Conservation (phyloP, 2,329 filamentous ascomycete species). For the Colletotrichum caudatum region DNA sequence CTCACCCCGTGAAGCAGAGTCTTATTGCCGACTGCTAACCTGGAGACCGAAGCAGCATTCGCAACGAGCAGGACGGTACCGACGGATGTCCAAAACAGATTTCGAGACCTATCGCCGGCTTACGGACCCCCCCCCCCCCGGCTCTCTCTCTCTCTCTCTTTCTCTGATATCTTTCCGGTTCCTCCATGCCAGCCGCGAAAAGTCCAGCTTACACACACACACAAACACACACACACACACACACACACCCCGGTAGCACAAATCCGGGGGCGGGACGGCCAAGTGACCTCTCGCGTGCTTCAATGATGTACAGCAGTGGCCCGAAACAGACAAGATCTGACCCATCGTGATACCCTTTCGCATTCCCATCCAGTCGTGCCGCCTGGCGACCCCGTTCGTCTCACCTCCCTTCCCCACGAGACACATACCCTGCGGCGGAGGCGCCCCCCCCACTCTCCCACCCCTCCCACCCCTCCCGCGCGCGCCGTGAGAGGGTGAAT, state of each 20-base stretch:
- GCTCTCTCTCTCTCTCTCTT: too few relatives aligned
- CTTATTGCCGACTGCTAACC: neutral
- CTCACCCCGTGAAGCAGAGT: neutral
- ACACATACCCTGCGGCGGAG: neutral
- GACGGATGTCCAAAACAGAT: neutral
- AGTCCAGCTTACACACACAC: neutral
- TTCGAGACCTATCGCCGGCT: slow-evolving; percentile 19
- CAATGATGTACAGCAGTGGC: slow-evolving; percentile 6
- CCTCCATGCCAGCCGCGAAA: slow-evolving; percentile 6
- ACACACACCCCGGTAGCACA: slow-evolving; percentile 5
- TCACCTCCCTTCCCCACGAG: slow-evolving; percentile 25
- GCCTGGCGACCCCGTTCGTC: slow-evolving; percentile 2
- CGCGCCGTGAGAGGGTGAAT: slow-evolving; percentile 16
- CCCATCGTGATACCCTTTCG: slow-evolving; percentile 17
- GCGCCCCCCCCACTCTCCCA: too few relatives aligned
- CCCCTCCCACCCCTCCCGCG: neutral
- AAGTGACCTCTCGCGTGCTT: slow-evolving; percentile 31
- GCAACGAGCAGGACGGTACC: neutral
- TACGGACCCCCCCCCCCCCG: slow-evolving; percentile 12
- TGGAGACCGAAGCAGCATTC: neutral
- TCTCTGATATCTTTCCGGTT: slow-evolving; percentile 10
- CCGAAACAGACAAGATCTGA: slow-evolving; percentile 32
- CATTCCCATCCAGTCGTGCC: slow-evolving; percentile 12
- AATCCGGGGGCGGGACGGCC: slow-evolving; percentile 16
- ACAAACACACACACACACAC: too few relatives aligned